Evolutionary conservation across 2,329 filamentous ascomycete genomes (phyloP).

Genomic region (Pseudocercospora fuligena): DNA sequence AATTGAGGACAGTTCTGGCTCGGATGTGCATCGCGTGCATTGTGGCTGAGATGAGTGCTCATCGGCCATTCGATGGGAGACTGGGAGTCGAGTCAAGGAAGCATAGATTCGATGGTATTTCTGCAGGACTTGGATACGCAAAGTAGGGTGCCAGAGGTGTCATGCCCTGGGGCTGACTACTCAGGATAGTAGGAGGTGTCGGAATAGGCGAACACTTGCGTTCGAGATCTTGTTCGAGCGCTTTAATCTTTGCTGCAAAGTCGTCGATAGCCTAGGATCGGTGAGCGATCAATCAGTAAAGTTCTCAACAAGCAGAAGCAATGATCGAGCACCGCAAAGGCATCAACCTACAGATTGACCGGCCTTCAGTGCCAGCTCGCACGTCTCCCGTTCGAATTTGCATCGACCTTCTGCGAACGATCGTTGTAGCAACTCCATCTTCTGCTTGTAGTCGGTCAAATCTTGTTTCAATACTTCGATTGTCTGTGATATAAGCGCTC

Average conservation of each 20-base stretch:
- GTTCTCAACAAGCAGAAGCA: neutral
- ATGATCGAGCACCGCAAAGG: neutral
- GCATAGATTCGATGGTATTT: constrained; percentile 5
- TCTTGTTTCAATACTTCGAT: neutral
- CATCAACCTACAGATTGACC: neutral
- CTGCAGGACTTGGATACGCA: neutral
- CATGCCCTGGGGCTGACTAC: neutral
- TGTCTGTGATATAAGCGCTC: neutral
- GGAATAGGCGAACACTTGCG: neutral
- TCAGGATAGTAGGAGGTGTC: neutral
- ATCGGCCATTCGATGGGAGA: neutral
- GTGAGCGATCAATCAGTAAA: neutral
- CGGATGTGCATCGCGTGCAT: too few relatives aligned
- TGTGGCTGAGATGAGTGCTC: neutral
- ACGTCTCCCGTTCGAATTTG: neutral
- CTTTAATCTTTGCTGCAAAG: neutral
- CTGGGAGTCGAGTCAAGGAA: neutral
- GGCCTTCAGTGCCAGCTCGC: neutral
- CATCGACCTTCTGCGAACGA: neutral
- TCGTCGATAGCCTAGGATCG: neutral
- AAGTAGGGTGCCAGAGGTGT: neutral
- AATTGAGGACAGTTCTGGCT: too few relatives aligned
- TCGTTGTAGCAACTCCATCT: neutral
- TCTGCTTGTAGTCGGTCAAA: neutral
- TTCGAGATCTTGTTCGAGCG: neutral